These are phyloP conservation scores for Trichocladium uniseriatum DNA, from an alignment of 495 filamentous ascomycete genomes.

Conservation along the genomic window DNA sequence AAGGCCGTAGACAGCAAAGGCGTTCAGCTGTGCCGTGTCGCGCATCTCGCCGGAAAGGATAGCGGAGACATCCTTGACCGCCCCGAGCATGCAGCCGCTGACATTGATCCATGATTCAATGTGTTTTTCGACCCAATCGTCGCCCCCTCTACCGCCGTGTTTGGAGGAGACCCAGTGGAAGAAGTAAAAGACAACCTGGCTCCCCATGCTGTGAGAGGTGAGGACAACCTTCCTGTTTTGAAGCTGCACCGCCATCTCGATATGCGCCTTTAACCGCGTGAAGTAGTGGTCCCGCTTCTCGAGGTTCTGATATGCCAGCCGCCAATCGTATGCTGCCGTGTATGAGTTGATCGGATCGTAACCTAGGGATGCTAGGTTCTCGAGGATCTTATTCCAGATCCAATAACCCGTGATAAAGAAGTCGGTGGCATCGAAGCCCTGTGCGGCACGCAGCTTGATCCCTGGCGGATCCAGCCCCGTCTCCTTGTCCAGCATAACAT, in stretches of 20 bases:
- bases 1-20: conserved; percentile 94
- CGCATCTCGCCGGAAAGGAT: conserved; percentile 95
- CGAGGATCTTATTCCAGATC: conserved; percentile 98
- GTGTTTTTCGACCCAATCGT: conserved; percentile 81
- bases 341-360: conserved; percentile 96
- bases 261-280: conserved; percentile 75
- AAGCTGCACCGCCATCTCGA: conserved; percentile 67
- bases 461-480: conserved; percentile 88
- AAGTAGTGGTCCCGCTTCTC: conserved; percentile 91
- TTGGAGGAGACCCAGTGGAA: conserved; percentile 91
- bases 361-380: conserved; percentile 89
- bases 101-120: conserved; percentile 97
- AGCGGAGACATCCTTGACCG: conserved; percentile 83
- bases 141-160: conserved; percentile 69
- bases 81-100: conserved; percentile 94
- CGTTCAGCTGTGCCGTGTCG: conserved; percentile 92
- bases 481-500: conserved; percentile 89
- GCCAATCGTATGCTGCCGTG: conserved; percentile 94
- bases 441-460: conserved; percentile 86
- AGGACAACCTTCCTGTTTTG: conserved; percentile 71
- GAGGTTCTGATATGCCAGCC: conserved; percentile 83
- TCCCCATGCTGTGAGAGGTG: conserved; percentile 95
- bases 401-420: conserved; percentile 87
- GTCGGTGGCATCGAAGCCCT: conserved; percentile 97
- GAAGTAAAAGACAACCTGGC: conserved; percentile 91